phyloP scores from a whole-genome alignment of 306 rosid species.

The Sphenostylis stenocarpa region DNA sequence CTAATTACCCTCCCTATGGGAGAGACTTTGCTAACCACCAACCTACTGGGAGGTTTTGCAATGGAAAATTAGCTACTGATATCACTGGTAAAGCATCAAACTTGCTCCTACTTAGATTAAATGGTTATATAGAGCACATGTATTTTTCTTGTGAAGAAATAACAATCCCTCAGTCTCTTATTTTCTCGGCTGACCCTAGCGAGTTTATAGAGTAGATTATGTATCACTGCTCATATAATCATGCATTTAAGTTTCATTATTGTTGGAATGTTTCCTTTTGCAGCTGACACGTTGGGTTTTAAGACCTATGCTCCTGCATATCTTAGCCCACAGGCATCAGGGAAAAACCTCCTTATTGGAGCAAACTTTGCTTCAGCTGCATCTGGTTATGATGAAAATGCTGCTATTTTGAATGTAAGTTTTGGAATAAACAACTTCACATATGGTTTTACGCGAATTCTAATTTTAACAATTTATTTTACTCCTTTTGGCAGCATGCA shows the following conservation, averaged over 20 bases:
- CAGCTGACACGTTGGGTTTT: conserved; percentile 87
- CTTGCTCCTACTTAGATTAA: neutral
- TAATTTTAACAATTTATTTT: neutral
- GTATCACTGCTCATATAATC: neutral
- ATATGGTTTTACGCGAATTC: neutral
- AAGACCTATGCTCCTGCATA: conserved; percentile 73
- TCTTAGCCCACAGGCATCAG: conserved; percentile 94
- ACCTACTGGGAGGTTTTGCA: conserved; percentile 93
- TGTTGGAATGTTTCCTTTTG: conserved; percentile 25
- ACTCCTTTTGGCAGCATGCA: conserved; percentile 73
- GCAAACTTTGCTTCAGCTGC: conserved; percentile 98
- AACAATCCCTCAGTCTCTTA: neutral
- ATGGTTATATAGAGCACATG: neutral
- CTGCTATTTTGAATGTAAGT: conserved; percentile 69
- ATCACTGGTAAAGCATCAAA: conserved; percentile 58
- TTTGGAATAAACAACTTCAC: neutral
- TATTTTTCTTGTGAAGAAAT: neutral
- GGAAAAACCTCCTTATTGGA: conserved; percentile 87
- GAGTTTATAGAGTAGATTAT: neutral
- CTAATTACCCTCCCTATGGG: conserved; percentile 95
- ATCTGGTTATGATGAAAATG: conserved; percentile 88
- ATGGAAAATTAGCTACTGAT: conserved; percentile 95
- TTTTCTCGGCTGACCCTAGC: neutral
- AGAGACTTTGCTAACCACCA: conserved; percentile 82
- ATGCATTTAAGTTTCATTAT: conserved; percentile 29